Evolutionary conservation across 2,329 filamentous ascomycete species (phyloP), one percentile per base, ranked within the genome.

Genomic region (Fusarium austroafricanum): DNA sequence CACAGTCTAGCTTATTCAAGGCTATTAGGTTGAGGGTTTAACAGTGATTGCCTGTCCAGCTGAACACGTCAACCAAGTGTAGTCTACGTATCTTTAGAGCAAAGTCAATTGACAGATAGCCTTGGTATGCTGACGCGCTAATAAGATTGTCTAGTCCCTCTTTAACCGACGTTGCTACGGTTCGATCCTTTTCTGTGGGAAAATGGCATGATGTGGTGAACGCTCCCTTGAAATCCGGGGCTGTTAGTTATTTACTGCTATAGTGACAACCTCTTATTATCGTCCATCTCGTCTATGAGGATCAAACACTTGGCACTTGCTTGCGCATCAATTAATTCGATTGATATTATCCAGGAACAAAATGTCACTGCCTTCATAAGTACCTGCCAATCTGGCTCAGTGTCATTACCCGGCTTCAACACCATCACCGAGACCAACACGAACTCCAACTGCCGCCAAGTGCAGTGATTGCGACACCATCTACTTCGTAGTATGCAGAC

Each of bases 401-500:
- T 56, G 26, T 43, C 37, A 39, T 10, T 46, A 33, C 29, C 62
- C 45, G 35, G 58, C 55, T 54, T 58, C 65, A 67, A 63, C 65
- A 67, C 61, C 66, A 59, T 51, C 52, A 55, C 47, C 50, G 20
- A 65, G 23, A 11, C 61, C 56, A 68, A 68, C 65, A 68, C 65
- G 66, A 68, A 67, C 64, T 51, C 50, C 55, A 61, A 68, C 56
- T 68, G 52, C 66, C 55, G 56, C 50, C 50, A 66, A 66, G 61
- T 45, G 44, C 40, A 37, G 35, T 67, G 28, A 49, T 37, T 66
- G 44, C 42, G 50, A 65, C 43, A 51, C 29, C 28, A 50, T 55
- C 55, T 55, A n/a, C n/a, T n/a, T n/a, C n/a, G n/a, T n/a, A n/a
- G n/a, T n/a, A 40, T 54, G 45, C 50, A 46, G 38, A 39, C 49